Conservation (phyloP, 768 basidiomycete genomes). For the Podaxis sp. region DNA sequence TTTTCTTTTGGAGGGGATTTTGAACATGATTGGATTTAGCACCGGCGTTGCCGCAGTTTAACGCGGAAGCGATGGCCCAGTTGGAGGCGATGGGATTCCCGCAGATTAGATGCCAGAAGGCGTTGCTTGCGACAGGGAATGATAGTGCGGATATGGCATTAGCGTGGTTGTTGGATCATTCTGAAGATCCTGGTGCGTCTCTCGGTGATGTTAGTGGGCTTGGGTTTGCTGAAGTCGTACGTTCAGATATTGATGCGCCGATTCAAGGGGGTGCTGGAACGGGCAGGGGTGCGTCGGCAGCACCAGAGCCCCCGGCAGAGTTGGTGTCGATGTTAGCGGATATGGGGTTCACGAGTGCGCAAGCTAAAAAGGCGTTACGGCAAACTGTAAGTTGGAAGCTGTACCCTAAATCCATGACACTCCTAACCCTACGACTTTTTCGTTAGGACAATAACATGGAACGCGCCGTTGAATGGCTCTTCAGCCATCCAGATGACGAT, state of each 20-base stretch:
- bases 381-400: constrained; percentile 65
- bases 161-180: constrained; percentile 94
- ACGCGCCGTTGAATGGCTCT: constrained; percentile 94
- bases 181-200: constrained; percentile 84
- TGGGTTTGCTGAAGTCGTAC: background rate
- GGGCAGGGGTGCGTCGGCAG: background rate
- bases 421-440: background rate
- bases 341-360: constrained; percentile 88
- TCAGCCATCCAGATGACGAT: constrained; percentile 86
- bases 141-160: constrained; percentile 78
- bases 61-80: constrained; percentile 70
- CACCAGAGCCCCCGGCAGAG: constrained; percentile 63
- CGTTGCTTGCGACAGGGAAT: constrained; percentile 85
- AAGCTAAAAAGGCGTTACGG: constrained; percentile 83
- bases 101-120: constrained; percentile 80
- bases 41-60: constrained; percentile 59
- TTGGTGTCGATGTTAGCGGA: constrained; percentile 75
- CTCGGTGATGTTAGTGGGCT: background rate
- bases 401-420: background rate
- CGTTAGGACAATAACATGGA: constrained; percentile 70
- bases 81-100: constrained; percentile 94
- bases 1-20: background rate
- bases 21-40: constrained; percentile 16
- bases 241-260: constrained; percentile 83
- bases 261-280: constrained; percentile 36